These are phyloP conservation scores for Venustampulla echinocandica DNA, from an alignment of 495 filamentous ascomycete species.

Conservation along the genomic window DNA sequence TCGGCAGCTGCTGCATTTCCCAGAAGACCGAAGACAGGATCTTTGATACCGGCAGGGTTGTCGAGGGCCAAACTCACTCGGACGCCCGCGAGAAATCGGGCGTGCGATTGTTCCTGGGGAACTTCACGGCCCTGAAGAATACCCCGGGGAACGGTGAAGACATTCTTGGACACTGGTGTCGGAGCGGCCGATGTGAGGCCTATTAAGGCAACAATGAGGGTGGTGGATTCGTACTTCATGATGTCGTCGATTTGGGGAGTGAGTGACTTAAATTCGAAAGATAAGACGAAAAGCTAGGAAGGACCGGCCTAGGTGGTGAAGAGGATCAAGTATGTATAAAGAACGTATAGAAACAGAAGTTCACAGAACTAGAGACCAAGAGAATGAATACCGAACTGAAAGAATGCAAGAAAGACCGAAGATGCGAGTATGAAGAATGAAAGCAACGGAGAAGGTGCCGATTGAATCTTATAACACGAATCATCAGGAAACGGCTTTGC, in stretches of 20 bases:
- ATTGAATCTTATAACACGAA: conserved; percentile 15
- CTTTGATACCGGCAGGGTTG: conserved; percentile 51
- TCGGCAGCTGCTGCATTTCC: conserved; percentile 49
- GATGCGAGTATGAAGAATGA: conserved; percentile 18
- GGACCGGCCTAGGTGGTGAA: conserved; percentile 28
- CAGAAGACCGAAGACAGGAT: conserved; percentile 56
- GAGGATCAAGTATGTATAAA: conserved; percentile 16
- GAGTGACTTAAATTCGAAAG: conserved; percentile 24
- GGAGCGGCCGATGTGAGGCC: conserved; percentile 27
- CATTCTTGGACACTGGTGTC: conserved; percentile 8
- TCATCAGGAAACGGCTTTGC: conserved; percentile 4
- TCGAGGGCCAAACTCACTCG: conserved; percentile 41
- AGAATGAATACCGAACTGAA: conserved; percentile 21
- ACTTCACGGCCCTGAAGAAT: conserved; percentile 29
- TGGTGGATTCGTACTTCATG: conserved; percentile 28
- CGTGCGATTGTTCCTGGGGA: conserved; percentile 52
- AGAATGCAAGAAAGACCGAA: conserved; percentile 15
- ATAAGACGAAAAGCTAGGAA: conserved; percentile 28
- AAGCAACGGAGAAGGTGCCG: conserved; percentile 1
- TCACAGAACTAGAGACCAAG: conserved; percentile 15
- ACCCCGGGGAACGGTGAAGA: conserved; percentile 16
- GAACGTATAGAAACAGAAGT: conserved; percentile 16
- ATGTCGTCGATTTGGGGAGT: conserved; percentile 22
- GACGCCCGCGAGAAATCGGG: conserved; percentile 40
- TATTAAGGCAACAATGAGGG: conserved; percentile 30